Conservation (phyloP, 176 grass and related monocot genomes). For the Cenchrus fungigraminus region DNA sequence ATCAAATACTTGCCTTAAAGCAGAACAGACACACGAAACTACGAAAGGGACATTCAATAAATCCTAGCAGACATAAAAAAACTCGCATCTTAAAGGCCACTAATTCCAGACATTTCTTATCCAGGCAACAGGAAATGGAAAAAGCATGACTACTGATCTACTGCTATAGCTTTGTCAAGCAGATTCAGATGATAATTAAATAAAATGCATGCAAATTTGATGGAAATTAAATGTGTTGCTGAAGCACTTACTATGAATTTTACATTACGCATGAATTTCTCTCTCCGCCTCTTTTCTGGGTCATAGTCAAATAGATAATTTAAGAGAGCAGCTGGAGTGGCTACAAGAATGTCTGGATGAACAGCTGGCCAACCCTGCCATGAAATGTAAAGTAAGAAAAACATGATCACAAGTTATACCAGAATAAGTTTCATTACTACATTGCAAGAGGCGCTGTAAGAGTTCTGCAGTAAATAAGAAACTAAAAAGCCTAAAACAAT, state of each 20-base stretch:
- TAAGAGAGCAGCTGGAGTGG: slow-evolving; percentile 91
- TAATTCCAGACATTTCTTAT: slow-evolving; percentile 9
- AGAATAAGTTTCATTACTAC: slow-evolving; percentile 42
- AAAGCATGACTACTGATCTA: background rate
- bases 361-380: slow-evolving; percentile 81
- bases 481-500: slow-evolving; percentile 4
- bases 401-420: slow-evolving; percentile 1
- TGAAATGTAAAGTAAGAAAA: slow-evolving; percentile 32
- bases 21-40: background rate
- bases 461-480: slow-evolving; percentile 27
- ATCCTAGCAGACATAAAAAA: slow-evolving; percentile 2
- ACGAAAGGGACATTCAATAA: slow-evolving; percentile 14
- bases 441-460: background rate
- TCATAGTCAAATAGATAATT: slow-evolving; percentile 95
- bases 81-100: slow-evolving; percentile 16
- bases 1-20: slow-evolving; percentile 24
- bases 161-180: background rate
- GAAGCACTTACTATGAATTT: slow-evolving; percentile 80
- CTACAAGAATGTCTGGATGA: slow-evolving; percentile 84
- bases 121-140: background rate
- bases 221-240: slow-evolving; percentile 6
- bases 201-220: background rate
- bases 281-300: slow-evolving; percentile 72
- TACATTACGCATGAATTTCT: slow-evolving; percentile 65
- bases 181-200: slow-evolving; percentile 3